These are phyloP conservation scores for Trichoderma atroviride DNA, from an alignment of 2,329 filamentous ascomycete genomes.

Conservation along the genomic window DNA sequence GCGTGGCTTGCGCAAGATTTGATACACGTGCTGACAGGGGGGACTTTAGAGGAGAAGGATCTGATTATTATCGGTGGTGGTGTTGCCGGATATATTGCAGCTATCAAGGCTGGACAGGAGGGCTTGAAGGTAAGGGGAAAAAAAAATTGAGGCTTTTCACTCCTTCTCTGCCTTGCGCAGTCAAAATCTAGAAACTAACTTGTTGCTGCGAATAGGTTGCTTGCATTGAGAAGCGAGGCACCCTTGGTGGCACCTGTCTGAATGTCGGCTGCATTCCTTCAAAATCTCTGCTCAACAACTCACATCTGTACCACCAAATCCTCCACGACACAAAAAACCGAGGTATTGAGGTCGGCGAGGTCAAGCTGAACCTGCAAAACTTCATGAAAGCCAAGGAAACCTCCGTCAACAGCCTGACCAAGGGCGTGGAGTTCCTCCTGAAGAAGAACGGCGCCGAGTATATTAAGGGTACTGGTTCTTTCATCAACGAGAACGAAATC, in stretches of 20 bases:
- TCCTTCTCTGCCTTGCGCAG: neutral
- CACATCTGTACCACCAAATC: constrained; percentile 95
- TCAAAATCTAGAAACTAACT: neutral
- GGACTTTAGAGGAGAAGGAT: constrained; percentile 79
- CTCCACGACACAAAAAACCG: constrained; percentile 96
- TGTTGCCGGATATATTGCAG: constrained; percentile 97
- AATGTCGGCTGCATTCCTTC: constrained; percentile 99
- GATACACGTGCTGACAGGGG: constrained; percentile 30
- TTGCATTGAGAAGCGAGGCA: constrained; percentile 97
- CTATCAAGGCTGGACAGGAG: constrained; percentile 98
- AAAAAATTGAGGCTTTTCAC: neutral
- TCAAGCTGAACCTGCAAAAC: constrained; percentile 90
- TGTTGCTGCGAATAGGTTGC: constrained; percentile 64
- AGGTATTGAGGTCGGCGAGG: constrained; percentile 95
- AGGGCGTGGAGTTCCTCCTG: constrained; percentile 96
- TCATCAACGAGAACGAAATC: constrained; percentile 86
- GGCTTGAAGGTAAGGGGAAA: constrained; percentile 76
- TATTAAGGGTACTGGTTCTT: constrained; percentile 88
- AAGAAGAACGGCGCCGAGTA: constrained; percentile 99
- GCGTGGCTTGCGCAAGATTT: neutral
- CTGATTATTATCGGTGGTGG: constrained; percentile 97
- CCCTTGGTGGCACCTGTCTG: constrained; percentile 92
- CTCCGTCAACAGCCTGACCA: constrained; percentile 85
- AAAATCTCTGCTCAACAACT: constrained; percentile 99
- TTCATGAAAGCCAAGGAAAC: constrained; percentile 99